These are phyloP conservation scores for Fusarium euwallaceae DNA, from an alignment of 2,329 filamentous ascomycete species.

Conservation along the genomic window DNA sequence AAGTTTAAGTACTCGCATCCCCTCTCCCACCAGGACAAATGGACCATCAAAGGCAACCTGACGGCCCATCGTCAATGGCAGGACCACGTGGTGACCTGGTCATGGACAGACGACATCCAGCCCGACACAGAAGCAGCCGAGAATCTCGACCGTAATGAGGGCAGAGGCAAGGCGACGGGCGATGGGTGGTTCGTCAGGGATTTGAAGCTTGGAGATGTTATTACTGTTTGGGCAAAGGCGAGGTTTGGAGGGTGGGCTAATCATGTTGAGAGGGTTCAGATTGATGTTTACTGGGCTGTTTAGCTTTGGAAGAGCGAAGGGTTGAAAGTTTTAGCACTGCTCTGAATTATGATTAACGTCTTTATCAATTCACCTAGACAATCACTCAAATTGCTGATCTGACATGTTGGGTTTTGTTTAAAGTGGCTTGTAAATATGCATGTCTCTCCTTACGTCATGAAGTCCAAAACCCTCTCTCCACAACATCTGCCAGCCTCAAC, in stretches of 20 bases:
- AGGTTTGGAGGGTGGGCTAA: slow-evolving; percentile 70
- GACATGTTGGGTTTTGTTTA: not conserved
- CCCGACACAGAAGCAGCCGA: slow-evolving; percentile 57
- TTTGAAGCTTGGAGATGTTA: slow-evolving; percentile 70
- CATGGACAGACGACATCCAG: slow-evolving; percentile 61
- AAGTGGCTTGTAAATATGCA: slow-evolving; percentile 1
- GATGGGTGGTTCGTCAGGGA: slow-evolving; percentile 68
- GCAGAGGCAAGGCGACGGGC: slow-evolving; percentile 64
- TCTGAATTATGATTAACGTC: not conserved
- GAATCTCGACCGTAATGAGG: slow-evolving; percentile 55
- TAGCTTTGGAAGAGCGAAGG: slow-evolving; percentile 19
- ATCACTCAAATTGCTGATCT: not conserved
- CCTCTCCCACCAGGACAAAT: slow-evolving; percentile 51
- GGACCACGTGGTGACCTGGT: slow-evolving; percentile 67
- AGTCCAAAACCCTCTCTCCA: not conserved
- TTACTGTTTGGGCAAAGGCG: slow-evolving; percentile 72
- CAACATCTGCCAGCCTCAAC: not conserved
- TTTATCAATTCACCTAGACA: not conserved
- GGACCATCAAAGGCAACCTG: slow-evolving; percentile 64
- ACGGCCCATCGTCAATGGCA: slow-evolving; percentile 51
- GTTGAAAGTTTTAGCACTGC: not conserved
- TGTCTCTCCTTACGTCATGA: slow-evolving; percentile 2
- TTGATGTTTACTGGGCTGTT: slow-evolving; percentile 72
- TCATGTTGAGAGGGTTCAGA: slow-evolving; percentile 60
- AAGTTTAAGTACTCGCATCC: slow-evolving; percentile 54